Evolutionary conservation across 495 filamentous ascomycete species (phyloP).

Genomic region (Penicillium lividum): DNA sequence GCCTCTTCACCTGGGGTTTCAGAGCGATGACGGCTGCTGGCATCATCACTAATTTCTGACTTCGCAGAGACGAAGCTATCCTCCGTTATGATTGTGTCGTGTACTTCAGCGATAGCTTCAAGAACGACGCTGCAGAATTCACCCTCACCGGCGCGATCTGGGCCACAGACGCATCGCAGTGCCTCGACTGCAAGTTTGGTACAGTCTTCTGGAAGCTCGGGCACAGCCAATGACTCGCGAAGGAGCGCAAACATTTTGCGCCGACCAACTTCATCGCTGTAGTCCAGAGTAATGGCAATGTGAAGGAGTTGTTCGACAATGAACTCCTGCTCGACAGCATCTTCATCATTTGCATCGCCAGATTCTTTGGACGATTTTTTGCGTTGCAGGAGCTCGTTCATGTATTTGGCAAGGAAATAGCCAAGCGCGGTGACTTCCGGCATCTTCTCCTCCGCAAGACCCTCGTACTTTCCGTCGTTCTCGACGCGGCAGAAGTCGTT

Average conservation of each 20-base stretch:
- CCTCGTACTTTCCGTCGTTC: slow-evolving; percentile 68
- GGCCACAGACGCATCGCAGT: slow-evolving; percentile 76
- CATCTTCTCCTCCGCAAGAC: slow-evolving; percentile 83
- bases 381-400: slow-evolving; percentile 71
- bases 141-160: slow-evolving; percentile 74
- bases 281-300: slow-evolving; percentile 88
- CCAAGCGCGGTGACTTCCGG: slow-evolving; percentile 91
- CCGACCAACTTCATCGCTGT: slow-evolving; percentile 91
- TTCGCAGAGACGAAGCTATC: slow-evolving; percentile 91
- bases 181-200: slow-evolving; percentile 87
- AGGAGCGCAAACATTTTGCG: slow-evolving; percentile 92
- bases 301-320: slow-evolving; percentile 92
- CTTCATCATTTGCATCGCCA: slow-evolving; percentile 72
- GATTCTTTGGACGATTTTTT: slow-evolving; percentile 56
- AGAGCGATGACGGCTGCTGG: slow-evolving; percentile 40
- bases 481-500: slow-evolving; percentile 85
- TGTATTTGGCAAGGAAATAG: slow-evolving; percentile 75
- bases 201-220: slow-evolving; percentile 87
- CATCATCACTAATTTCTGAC: slow-evolving; percentile 75
- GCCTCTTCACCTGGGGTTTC: slow-evolving; percentile 48
- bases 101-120: slow-evolving; percentile 92
- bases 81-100: slow-evolving; percentile 79
- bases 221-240: slow-evolving; percentile 77
- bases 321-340: slow-evolving; percentile 84
- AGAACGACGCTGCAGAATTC: slow-evolving; percentile 93